These are phyloP conservation scores for Deuterostichococcus epilithicus DNA, from an alignment of 139 green algal species.

Conservation along the genomic window DNA sequence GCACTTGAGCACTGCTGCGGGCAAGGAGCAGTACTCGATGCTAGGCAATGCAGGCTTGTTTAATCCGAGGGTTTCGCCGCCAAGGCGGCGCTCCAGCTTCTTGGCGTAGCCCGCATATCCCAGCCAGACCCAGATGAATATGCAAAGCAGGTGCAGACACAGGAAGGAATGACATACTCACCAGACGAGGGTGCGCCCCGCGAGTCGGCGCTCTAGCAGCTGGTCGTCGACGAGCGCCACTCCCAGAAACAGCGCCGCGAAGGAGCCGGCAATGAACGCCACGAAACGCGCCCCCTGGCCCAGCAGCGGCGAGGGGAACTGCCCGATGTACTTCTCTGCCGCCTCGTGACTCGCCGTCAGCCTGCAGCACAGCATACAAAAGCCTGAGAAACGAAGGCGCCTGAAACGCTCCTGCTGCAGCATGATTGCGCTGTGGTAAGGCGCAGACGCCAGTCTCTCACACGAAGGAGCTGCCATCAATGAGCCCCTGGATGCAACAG, in stretches of 20 bases:
- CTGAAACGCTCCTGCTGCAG: not conserved
- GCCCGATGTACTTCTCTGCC: constrained; percentile 78
- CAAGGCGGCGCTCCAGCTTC: too few species aligned
- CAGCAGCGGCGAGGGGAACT: constrained; percentile 83
- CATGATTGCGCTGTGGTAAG: too few species aligned
- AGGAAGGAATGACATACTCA: constrained; percentile 12
- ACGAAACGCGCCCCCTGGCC: constrained; percentile 72
- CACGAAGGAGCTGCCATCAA: too few species aligned
- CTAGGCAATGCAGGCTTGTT: too few species aligned
- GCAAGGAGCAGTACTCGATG: too few species aligned
- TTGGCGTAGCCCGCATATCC: too few species aligned
- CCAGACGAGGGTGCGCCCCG: constrained; percentile 73
- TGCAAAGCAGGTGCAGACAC: too few species aligned
- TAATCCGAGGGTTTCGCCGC: too few species aligned
- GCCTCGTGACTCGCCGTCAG: constrained; percentile 68
- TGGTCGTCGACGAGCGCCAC: constrained; percentile 72
- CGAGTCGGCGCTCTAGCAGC: constrained; percentile 73
- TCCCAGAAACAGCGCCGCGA: constrained; percentile 79
- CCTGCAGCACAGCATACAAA: constrained; percentile 26
- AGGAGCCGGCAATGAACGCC: constrained; percentile 78
- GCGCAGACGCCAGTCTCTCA: too few species aligned
- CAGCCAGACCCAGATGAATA: too few species aligned
- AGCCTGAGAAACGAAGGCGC: not conserved
- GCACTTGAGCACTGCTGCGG: too few species aligned
- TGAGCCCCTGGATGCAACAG: too few species aligned